These are phyloP conservation scores for Aphanocladium album DNA, from an alignment of 2,329 filamentous ascomycete genomes.

Conservation along the genomic window DNA sequence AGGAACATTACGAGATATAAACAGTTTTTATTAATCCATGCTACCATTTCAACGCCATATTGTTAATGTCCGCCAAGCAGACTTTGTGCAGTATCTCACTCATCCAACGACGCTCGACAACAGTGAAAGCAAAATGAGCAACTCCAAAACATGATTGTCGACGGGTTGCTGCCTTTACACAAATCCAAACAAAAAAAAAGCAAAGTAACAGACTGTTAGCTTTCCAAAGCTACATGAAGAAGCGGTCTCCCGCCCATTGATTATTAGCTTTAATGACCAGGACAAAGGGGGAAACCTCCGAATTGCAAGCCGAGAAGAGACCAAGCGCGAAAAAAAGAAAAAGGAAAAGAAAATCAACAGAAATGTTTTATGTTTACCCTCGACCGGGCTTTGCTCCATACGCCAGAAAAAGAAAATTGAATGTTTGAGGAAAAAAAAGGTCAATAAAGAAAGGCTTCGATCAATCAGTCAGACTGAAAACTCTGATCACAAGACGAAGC, in stretches of 20 bases:
- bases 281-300: background rate
- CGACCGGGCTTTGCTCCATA: background rate
- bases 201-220: constrained; percentile 2
- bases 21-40: constrained; percentile 2
- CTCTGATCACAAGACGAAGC: background rate
- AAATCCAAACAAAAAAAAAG: constrained; percentile 14
- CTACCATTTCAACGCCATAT: background rate
- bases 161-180: background rate
- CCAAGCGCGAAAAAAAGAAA: background rate
- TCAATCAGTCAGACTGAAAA: background rate
- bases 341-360: background rate
- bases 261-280: constrained; percentile 5
- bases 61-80: background rate
- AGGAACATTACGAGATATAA: background rate
- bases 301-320: background rate
- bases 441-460: background rate
- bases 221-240: constrained; percentile 1
- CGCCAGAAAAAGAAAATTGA: background rate
- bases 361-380: background rate
- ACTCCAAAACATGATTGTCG: constrained; percentile 2
- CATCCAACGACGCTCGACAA: constrained; percentile 1
- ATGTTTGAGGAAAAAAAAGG: background rate
- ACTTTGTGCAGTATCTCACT: background rate
- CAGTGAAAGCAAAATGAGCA: background rate
- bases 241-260: constrained; percentile 1